Evolutionary conservation across 192 early-diverging fungal genomes (phyloP).

Genomic region (Physocladia obscura): DNA sequence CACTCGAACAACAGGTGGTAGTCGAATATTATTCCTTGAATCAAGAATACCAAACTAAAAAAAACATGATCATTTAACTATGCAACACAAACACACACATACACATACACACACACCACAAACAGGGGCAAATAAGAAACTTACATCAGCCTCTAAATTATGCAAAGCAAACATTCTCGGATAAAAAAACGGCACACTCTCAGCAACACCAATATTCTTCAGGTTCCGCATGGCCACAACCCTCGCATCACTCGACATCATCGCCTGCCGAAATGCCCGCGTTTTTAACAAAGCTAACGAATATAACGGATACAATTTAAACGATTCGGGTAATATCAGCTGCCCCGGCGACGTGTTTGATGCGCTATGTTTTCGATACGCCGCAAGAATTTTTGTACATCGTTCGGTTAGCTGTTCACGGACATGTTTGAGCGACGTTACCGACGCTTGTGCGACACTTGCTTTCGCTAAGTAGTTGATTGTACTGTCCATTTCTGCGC

Average conservation of each 20-base stretch:
- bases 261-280: conserved; percentile 74
- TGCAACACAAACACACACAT: background rate
- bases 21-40: conserved; percentile 52
- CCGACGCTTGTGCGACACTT: conserved; percentile 71
- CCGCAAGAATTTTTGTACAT: conserved; percentile 83
- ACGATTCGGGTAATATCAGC: conserved; percentile 93
- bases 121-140: no score
- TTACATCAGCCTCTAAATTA: conserved; percentile 54
- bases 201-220: conserved; percentile 71
- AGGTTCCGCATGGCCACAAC: conserved; percentile 77
- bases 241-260: conserved; percentile 78
- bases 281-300: conserved; percentile 81
- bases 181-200: conserved; percentile 77
- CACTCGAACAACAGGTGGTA: conserved; percentile 70
- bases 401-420: conserved; percentile 80
- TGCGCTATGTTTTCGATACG: conserved; percentile 92
- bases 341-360: conserved; percentile 83
- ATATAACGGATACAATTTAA: conserved; percentile 90
- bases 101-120: conserved; percentile 14
- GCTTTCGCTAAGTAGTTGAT: conserved; percentile 82
- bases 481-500: conserved; percentile 88
- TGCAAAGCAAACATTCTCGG: conserved; percentile 77
- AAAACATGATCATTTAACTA: no score
- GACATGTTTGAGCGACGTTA: conserved; percentile 69
- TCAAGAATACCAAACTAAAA: conserved; percentile 51